These are phyloP conservation scores for Botrytis fragariae DNA, from an alignment of 2,329 filamentous ascomycete genomes.

Conservation along the genomic window DNA sequence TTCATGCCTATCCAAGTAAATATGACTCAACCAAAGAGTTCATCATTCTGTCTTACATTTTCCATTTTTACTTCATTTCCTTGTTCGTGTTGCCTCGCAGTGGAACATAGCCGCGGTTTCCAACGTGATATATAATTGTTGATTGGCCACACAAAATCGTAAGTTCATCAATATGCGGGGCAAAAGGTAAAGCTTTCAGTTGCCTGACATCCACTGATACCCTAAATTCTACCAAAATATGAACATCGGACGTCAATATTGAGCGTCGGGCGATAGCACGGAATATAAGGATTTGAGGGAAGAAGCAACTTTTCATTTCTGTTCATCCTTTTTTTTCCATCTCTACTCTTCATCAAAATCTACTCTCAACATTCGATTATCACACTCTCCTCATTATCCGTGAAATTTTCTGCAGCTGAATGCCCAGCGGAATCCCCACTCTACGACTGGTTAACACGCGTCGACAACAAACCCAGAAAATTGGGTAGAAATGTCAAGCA, in stretches of 20 bases:
- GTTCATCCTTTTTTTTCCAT: not conserved
- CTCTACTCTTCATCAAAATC: not conserved
- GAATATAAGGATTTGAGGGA: constrained; percentile 1
- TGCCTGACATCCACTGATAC: constrained; percentile 13
- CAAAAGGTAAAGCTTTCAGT: constrained; percentile 1
- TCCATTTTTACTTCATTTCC: not conserved
- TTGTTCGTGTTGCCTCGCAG: constrained; percentile 2
- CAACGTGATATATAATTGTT: not conserved
- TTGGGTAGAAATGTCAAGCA: constrained; percentile 21
- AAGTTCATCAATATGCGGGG: constrained; percentile 8
- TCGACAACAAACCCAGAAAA: not conserved
- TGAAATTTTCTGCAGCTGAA: not conserved
- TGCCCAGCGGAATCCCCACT: not conserved
- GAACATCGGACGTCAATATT: constrained; percentile 10
- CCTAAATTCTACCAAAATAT: not conserved
- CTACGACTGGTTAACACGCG: not conserved
- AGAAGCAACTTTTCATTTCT: not conserved
- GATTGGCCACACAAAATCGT: not conserved
- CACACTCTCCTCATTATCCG: not conserved
- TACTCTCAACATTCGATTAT: not conserved
- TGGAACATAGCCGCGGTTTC: constrained; percentile 7
- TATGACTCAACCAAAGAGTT: not conserved
- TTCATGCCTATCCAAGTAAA: not conserved
- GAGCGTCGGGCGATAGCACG: not conserved
- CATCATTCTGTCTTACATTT: not conserved